Conservation (phyloP, 176 grass and related monocot species). For the Musa troglodytarum region DNA sequence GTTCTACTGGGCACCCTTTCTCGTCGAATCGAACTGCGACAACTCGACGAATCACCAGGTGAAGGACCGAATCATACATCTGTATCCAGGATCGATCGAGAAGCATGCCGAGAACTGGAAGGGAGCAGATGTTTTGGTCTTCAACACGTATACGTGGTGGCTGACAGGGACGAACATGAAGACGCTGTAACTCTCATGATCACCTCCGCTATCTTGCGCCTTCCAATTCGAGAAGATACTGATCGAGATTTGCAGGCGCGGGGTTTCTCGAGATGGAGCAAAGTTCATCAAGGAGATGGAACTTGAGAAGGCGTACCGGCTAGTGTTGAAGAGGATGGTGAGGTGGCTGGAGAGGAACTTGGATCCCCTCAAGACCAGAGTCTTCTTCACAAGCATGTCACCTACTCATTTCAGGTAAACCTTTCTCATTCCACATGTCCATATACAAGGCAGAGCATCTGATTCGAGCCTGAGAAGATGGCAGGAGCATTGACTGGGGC, state of each 20-base stretch:
- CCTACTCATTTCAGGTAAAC: conserved; percentile 19
- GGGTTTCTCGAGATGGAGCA: neutral
- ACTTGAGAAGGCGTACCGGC: neutral
- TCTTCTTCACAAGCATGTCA: conserved; percentile 19
- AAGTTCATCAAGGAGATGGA: conserved; percentile 1
- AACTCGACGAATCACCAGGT: neutral
- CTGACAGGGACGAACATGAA: neutral
- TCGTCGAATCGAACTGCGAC: conserved; percentile 23
- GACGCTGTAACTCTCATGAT: neutral
- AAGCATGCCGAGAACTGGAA: conserved; percentile 15
- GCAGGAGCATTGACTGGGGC: conserved; percentile 41
- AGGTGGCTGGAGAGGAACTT: conserved; percentile 19
- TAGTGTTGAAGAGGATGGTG: conserved; percentile 10
- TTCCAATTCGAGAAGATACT: neutral
- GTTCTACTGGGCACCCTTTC: conserved; percentile 24
- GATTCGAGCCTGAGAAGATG: neutral
- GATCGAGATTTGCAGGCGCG: neutral
- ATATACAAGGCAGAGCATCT: too few relatives aligned
- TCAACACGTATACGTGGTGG: conserved; percentile 28
- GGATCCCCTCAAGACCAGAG: conserved; percentile 13
- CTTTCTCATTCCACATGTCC: neutral
- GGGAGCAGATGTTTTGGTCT: conserved; percentile 18
- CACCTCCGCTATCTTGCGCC: too few relatives aligned
- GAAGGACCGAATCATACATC: neutral
- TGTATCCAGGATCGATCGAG: neutral